Evolutionary conservation across 495 filamentous ascomycete species (phyloP).

Genomic region (Talaromyces nanjingensis): DNA sequence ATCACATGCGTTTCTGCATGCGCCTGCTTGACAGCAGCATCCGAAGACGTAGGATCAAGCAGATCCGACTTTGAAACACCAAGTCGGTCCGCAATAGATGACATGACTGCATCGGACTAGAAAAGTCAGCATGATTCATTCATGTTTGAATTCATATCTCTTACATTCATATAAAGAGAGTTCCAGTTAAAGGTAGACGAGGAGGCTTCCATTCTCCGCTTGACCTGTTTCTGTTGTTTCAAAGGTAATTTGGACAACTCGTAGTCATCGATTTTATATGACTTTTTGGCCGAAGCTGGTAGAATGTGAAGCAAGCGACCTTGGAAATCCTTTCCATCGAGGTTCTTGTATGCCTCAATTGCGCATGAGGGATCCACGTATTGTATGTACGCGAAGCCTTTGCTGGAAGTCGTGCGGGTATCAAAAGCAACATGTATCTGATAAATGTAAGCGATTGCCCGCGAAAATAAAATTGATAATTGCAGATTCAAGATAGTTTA

Average conservation of each 20-base stretch:
- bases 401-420: constrained; percentile 53
- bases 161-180: constrained; percentile 91
- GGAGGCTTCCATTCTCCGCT: constrained; percentile 69
- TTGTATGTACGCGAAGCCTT: constrained; percentile 86
- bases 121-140: constrained; percentile 18
- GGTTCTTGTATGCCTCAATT: constrained; percentile 61
- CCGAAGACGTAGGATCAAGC: constrained; percentile 86
- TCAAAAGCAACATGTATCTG: constrained; percentile 81
- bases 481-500: background rate
- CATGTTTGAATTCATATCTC: constrained; percentile 13
- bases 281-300: constrained; percentile 70
- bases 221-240: constrained; percentile 88
- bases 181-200: constrained; percentile 90
- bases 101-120: constrained; percentile 81
- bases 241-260: constrained; percentile 80
- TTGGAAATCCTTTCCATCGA: constrained; percentile 82
- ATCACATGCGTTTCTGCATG: constrained; percentile 95
- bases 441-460: constrained; percentile 30
- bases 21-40: constrained; percentile 92
- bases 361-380: constrained; percentile 64
- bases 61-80: constrained; percentile 85
- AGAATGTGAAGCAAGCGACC: constrained; percentile 87
- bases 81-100: constrained; percentile 77
- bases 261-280: constrained; percentile 77
- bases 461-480: background rate